These are phyloP conservation scores for Ophiognomonia clavigignenti-juglandacearum DNA, from an alignment of 2,329 filamentous ascomycete genomes.

Conservation along the genomic window DNA sequence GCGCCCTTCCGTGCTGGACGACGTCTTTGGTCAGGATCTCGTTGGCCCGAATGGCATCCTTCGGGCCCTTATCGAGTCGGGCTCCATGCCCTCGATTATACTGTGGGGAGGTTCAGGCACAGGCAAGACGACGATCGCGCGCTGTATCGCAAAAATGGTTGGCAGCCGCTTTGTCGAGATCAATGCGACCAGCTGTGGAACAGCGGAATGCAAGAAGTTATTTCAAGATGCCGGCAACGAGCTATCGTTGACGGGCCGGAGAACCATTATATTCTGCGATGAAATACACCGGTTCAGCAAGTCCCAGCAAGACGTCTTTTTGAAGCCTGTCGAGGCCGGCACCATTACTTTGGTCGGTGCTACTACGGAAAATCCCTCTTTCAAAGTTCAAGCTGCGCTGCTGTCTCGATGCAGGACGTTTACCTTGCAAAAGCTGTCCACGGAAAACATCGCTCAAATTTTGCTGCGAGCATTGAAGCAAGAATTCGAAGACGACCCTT, in stretches of 20 bases:
- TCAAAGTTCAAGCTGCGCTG: constrained; percentile 84
- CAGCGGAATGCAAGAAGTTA: constrained; percentile 87
- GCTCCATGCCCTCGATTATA: constrained; percentile 90
- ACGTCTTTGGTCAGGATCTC: constrained; percentile 87
- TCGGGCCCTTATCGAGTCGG: constrained; percentile 77
- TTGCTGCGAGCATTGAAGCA: constrained; percentile 67
- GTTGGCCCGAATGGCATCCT: constrained; percentile 82
- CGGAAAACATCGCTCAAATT: constrained; percentile 68
- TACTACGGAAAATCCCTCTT: constrained; percentile 95
- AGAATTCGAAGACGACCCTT: constrained; percentile 42
- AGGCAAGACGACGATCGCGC: constrained; percentile 86
- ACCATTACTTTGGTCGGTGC: constrained; percentile 89
- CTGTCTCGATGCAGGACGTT: constrained; percentile 89
- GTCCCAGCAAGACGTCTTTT: constrained; percentile 88
- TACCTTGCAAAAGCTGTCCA: constrained; percentile 69
- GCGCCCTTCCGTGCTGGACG: constrained; percentile 77
- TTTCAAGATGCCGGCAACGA: constrained; percentile 83
- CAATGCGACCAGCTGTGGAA: constrained; percentile 84
- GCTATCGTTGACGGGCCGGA: constrained; percentile 72
- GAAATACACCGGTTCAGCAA: constrained; percentile 93
- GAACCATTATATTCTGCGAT: constrained; percentile 96
- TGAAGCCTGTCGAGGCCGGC: constrained; percentile 86
- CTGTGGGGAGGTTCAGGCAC: constrained; percentile 82
- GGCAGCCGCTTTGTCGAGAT: constrained; percentile 90
- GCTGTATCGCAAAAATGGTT: constrained; percentile 79